phyloP scores from a whole-genome alignment of 495 filamentous ascomycete genomes.

The Aeminium ludgeri region DNA sequence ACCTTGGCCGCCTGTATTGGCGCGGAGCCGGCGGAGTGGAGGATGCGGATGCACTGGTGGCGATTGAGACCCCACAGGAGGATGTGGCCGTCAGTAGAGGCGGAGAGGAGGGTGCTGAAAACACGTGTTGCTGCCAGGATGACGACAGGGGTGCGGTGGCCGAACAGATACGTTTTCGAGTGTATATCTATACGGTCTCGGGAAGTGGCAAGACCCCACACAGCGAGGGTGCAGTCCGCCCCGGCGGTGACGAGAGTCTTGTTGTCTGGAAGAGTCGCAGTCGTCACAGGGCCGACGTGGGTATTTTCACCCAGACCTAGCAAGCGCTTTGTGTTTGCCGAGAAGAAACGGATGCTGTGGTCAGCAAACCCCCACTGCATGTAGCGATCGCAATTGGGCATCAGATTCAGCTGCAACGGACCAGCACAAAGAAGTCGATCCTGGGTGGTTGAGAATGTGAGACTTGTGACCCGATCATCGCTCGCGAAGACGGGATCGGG shows the following conservation, averaged over 20 bases:
- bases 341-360: slow-evolving; percentile 78
- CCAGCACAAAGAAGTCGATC: slow-evolving; percentile 77
- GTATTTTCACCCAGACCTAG: slow-evolving; percentile 84
- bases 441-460: slow-evolving; percentile 61
- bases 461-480: slow-evolving; percentile 58
- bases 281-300: slow-evolving; percentile 72
- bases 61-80: slow-evolving; percentile 91
- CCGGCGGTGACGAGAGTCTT: slow-evolving; percentile 81
- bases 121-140: slow-evolving; percentile 68
- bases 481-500: slow-evolving; percentile 71
- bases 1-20: slow-evolving; percentile 57
- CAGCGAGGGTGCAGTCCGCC: slow-evolving; percentile 73
- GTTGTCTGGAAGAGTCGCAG: slow-evolving; percentile 69
- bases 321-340: slow-evolving; percentile 54
- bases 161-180: slow-evolving; percentile 68
- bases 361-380: slow-evolving; percentile 95
- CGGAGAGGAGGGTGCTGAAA: slow-evolving; percentile 72
- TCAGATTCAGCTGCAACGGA: slow-evolving; percentile 67
- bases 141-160: slow-evolving; percentile 67
- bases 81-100: slow-evolving; percentile 61
- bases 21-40: slow-evolving; percentile 33
- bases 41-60: slow-evolving; percentile 62
- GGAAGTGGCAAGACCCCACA: slow-evolving; percentile 50
- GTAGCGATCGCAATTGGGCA: slow-evolving; percentile 73
- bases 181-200: slow-evolving; percentile 58